Evolutionary conservation across 306 rosid genomes (phyloP), one percentile per base, ranked within the genome.

Genomic region (Hippophae tibetana): DNA sequence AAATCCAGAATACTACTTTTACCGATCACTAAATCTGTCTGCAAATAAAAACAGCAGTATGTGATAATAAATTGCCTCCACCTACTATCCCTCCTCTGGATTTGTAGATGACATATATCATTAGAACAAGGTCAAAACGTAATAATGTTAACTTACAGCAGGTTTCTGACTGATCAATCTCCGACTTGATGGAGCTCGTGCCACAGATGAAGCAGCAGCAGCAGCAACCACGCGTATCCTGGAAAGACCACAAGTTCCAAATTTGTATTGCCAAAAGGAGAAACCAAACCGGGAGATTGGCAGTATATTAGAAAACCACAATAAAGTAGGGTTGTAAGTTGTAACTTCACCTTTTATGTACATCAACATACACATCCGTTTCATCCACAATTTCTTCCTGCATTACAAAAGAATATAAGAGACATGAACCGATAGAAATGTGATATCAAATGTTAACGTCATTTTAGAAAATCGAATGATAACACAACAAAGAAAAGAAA

Each of bases 361-460:
- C 97, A 69, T 86, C 97, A 41, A 89, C 14, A 75, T 84, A 89
- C 58, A 79, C 82, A 47, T 72, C 78, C 54, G 70, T 76, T 72
- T 71, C 82, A 47, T 83, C 76, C 11, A 81, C 69, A 80, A 80
- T 80, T 69, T 80, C 85, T 62, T 80, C 85, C 85, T 80, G 82
- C 56, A 54, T 62, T 75, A 23, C n/a, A 23, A 9, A 62, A 52
- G 11, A 54, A 6, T 27, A 56, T 47, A 44, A 45, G 26, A 2
- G 38, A 42, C 23, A 55, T 56, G 18, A 60, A n/a, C 18, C 7
- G 45, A 5, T 3, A 7, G 1, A 50, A 7, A 10, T 1, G 31
- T 44, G n/a, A 26, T 42, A 23, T 6, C 8, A 47, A 42, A 52
- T 4, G 14, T 6, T 13, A 7, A 49, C 5, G 9, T 40, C 2